These are phyloP conservation scores for Globisporangium emineosum DNA, from an alignment of 352 stramenopile genomes.

Conservation along the genomic window DNA sequence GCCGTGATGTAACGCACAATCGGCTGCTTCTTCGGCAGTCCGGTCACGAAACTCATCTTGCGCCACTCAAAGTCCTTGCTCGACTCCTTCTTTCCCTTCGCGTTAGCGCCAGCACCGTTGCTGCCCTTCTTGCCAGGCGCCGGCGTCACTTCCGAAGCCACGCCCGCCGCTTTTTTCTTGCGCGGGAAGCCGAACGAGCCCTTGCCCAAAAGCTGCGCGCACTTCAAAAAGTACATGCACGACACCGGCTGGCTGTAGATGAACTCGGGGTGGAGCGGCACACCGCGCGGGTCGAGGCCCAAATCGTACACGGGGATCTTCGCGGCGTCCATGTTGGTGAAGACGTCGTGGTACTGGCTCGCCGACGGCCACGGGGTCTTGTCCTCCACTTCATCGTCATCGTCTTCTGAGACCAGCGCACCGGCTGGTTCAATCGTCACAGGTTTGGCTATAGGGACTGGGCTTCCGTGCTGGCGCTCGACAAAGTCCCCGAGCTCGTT, in stretches of 20 bases:
- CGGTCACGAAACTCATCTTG: slow-evolving; percentile 84
- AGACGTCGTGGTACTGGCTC: slow-evolving; percentile 58
- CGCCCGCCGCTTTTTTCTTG: slow-evolving; percentile 43
- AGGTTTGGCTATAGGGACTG: background rate
- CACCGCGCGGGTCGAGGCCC: slow-evolving; percentile 63
- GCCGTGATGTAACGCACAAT: slow-evolving; percentile 76
- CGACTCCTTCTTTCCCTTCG: slow-evolving; percentile 36
- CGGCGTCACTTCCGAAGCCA: slow-evolving; percentile 6
- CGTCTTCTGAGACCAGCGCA: slow-evolving; percentile 20
- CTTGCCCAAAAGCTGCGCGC: slow-evolving; percentile 48
- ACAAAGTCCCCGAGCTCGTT: slow-evolving; percentile 10
- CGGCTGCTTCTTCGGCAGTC: slow-evolving; percentile 66
- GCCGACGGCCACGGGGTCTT: slow-evolving; percentile 78
- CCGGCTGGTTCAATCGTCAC: background rate
- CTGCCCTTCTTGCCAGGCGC: slow-evolving; percentile 20
- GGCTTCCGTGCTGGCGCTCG: slow-evolving; percentile 7
- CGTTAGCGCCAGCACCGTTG: slow-evolving; percentile 18
- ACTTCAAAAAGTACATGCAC: slow-evolving; percentile 81
- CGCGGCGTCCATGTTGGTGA: slow-evolving; percentile 30
- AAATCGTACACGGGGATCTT: slow-evolving; percentile 68
- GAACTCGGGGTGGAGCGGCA: slow-evolving; percentile 68
- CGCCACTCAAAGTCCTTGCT: slow-evolving; percentile 81
- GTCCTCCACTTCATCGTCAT: slow-evolving; percentile 49
- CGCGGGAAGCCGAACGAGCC: slow-evolving; percentile 71
- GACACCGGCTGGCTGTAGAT: slow-evolving; percentile 73